Evolutionary conservation across 805 yeast species (phyloP), one percentile per base, ranked within the genome.

Genomic region (Cyberlindnera mycetangii): DNA sequence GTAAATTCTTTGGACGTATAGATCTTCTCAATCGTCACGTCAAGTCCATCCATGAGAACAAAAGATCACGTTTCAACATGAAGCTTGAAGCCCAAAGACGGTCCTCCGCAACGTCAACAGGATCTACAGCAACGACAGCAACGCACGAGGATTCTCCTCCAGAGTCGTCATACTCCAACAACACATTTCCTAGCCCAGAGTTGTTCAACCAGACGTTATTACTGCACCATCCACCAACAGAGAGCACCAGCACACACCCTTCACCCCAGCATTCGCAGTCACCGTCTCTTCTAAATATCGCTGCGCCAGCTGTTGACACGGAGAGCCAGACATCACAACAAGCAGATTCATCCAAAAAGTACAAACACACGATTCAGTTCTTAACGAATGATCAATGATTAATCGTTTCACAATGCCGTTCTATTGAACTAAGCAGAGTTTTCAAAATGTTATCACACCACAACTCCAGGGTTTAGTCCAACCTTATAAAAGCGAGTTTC

Each of bases 1-100:
- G 74, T 17, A 76, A 96, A 34, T 59, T 62, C 31, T 92, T 93
- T 57, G 66, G 76, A 5, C 65, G 58, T 46, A 47, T 52, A 37
- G 74, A 69, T 39, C 58, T 68, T 14, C 47, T 64, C 33, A 62
- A 63, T 36, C 55, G 74, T 17, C 74, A 69, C 44, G 48, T 51
- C 15, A 51, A 52, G 37, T 54, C 62, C 17, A 70, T 67, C 22
- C 74, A 69, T 47, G 69, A 69, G 42, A 71, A 70, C 56, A 55
- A 52, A 21, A 50, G 58, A 30, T 68, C 76, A 24, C 56, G 76
- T 33, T 66, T 69, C 52, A 69, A 72, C 49, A 62, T 56, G 45
- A 64, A 65, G 41, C 44, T 62, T 2, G 44, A 48, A 15, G 42
- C 40, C 8, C 34, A 42, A 17, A 48, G 45, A 24, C 42, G 46